Evolutionary conservation across 1,284 basidiomycete species (phyloP).

Genomic region (Ustilago esculenta): DNA sequence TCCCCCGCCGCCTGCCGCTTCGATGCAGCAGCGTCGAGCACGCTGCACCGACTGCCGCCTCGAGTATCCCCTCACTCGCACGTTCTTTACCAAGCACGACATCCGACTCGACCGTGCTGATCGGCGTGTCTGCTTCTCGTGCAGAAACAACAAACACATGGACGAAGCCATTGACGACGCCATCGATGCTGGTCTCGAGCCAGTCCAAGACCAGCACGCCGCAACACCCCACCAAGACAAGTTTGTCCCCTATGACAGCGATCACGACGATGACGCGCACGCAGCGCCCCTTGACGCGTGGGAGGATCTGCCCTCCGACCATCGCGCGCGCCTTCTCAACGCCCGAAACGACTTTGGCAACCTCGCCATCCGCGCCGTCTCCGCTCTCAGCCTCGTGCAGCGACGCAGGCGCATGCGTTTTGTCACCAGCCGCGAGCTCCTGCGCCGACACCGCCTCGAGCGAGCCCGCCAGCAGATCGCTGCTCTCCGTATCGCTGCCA

Average conservation of each 20-base stretch:
- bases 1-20: background rate
- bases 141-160: background rate
- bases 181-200: too few species aligned
- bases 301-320: slow-evolving; percentile 9
- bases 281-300: background rate
- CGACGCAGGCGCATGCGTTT: slow-evolving; percentile 5
- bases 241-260: background rate
- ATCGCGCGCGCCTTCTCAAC: background rate
- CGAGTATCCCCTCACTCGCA: slow-evolving; percentile 13
- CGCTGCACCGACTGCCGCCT: slow-evolving; percentile 2
- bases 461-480: background rate
- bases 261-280: background rate
- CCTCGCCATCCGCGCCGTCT: background rate
- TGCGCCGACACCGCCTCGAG: background rate
- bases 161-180: background rate
- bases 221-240: too few species aligned
- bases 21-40: background rate
- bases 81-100: slow-evolving; percentile 7
- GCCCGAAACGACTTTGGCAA: background rate
- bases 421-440: background rate
- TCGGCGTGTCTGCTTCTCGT: slow-evolving; percentile 4
- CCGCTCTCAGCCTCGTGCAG: too few species aligned
- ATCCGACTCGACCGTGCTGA: background rate
- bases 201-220: too few species aligned
- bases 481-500: background rate